phyloP scores from a whole-genome alignment of 495 filamentous ascomycete species.

The Talaromyces nanjingensis region DNA sequence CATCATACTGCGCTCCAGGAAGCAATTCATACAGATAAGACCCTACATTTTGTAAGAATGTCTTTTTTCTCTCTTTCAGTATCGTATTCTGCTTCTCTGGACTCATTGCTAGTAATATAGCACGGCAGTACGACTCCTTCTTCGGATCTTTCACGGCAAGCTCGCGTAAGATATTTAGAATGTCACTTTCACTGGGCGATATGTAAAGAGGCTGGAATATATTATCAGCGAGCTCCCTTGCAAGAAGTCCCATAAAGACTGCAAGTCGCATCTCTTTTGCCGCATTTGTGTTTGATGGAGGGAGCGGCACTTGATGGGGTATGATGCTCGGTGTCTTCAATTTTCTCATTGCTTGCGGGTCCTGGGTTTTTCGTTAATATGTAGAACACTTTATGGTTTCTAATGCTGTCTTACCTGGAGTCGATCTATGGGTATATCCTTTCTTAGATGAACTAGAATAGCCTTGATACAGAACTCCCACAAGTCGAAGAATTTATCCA shows the following conservation, averaged over 20 bases:
- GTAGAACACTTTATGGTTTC: constrained; percentile 9
- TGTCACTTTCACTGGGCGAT: constrained; percentile 7
- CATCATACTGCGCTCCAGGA: constrained; percentile 8
- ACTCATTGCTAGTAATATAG: constrained; percentile 18
- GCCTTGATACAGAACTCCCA: constrained; percentile 15
- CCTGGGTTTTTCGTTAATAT: constrained; percentile 10
- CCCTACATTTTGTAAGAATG: constrained; percentile 10
- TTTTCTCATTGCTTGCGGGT: not conserved
- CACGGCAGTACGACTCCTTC: constrained; percentile 21
- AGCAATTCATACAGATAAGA: constrained; percentile 12
- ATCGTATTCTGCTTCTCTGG: constrained; percentile 9
- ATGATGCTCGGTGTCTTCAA: not conserved
- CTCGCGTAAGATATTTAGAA: constrained; percentile 14
- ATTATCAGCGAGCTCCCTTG: constrained; percentile 17
- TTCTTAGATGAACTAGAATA: constrained; percentile 11
- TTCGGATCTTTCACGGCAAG: constrained; percentile 16
- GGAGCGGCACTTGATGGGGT: constrained; percentile 1
- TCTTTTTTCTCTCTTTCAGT: constrained; percentile 9
- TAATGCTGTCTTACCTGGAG: constrained; percentile 14
- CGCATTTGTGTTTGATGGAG: constrained; percentile 15
- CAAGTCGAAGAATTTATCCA: constrained; percentile 9
- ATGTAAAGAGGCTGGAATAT: constrained; percentile 23
- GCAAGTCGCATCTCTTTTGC: constrained; percentile 21
- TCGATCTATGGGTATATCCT: constrained; percentile 12
- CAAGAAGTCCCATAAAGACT: constrained; percentile 19